phyloP scores from a whole-genome alignment of 2,329 filamentous ascomycete species.

The Lachnellula suecica region DNA sequence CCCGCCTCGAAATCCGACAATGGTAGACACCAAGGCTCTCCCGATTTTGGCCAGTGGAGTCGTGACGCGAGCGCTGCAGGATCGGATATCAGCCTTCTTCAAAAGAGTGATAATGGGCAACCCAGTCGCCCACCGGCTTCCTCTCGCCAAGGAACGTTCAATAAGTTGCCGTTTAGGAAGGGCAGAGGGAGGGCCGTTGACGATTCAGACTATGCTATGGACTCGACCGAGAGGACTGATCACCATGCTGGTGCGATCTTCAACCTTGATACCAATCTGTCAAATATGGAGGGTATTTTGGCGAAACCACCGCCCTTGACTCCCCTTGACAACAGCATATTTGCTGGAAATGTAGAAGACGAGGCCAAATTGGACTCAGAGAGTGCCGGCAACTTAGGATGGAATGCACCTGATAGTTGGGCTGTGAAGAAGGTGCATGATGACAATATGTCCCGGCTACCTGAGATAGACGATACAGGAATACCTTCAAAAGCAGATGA shows the following conservation, averaged over 20 bases:
- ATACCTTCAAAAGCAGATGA: slow-evolving; percentile 70
- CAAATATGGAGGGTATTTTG: slow-evolving; percentile 89
- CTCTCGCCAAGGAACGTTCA: slow-evolving; percentile 30
- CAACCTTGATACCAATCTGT: slow-evolving; percentile 82
- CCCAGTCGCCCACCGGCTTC: slow-evolving; percentile 8
- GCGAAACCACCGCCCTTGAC: slow-evolving; percentile 69
- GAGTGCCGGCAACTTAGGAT: slow-evolving; percentile 51
- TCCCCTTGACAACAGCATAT: slow-evolving; percentile 61
- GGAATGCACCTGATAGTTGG: slow-evolving; percentile 97
- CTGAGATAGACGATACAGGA: slow-evolving; percentile 68
- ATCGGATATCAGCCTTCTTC: slow-evolving; percentile 26
- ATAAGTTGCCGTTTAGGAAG: slow-evolving; percentile 63
- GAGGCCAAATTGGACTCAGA: slow-evolving; percentile 37
- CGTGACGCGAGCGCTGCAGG: slow-evolving; percentile 29
- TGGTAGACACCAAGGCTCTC: slow-evolving; percentile 22
- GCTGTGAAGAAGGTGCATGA: slow-evolving; percentile 76
- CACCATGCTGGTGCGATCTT: slow-evolving; percentile 54
- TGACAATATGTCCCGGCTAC: slow-evolving; percentile 54
- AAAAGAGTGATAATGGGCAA: slow-evolving; percentile 21
- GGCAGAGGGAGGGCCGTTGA: slow-evolving; percentile 50
- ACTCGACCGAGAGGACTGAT: slow-evolving; percentile 19
- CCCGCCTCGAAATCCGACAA: slow-evolving; percentile 15
- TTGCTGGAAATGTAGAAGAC: slow-evolving; percentile 42
- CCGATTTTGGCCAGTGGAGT: slow-evolving; percentile 29
- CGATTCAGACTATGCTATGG: slow-evolving; percentile 53